Conservation (phyloP, 2,329 filamentous ascomycete species). For the Apiospora arundinis region DNA sequence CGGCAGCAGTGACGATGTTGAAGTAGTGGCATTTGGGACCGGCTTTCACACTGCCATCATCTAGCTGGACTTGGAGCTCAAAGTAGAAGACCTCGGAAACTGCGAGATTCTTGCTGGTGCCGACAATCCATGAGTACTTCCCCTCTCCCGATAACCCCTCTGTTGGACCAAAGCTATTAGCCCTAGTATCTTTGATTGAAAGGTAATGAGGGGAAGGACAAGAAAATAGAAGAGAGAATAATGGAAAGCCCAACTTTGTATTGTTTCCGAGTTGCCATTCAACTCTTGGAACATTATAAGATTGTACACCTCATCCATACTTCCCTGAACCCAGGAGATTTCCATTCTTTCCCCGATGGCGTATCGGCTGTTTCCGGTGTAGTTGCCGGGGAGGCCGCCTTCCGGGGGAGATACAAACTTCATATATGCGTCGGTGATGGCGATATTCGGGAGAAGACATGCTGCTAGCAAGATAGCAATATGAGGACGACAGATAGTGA, state of each 20-base stretch:
- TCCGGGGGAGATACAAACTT: neutral
- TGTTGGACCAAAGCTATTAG: neutral
- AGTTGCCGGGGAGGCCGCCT: neutral
- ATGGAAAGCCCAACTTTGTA: neutral
- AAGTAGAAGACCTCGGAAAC: neutral
- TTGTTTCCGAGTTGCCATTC: neutral
- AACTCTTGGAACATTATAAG: neutral
- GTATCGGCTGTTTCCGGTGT: neutral
- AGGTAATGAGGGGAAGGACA: neutral
- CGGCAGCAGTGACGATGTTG: neutral
- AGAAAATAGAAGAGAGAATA: neutral
- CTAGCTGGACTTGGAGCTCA: neutral
- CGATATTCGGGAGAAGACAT: neutral
- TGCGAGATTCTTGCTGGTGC: neutral
- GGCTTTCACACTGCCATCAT: neutral
- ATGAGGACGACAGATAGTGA: no score
- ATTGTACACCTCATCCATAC: neutral
- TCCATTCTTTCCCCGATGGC: neutral
- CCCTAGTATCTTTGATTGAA: neutral
- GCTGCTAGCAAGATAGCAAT: neutral
- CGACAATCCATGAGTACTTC: neutral
- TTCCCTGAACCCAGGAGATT: neutral
- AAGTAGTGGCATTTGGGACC: neutral
- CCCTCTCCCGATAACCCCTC: neutral
- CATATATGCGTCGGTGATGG: neutral